These are phyloP conservation scores for Rauvolfia tetraphylla DNA, from an alignment of 257 asterid genomes.

Conservation along the genomic window DNA sequence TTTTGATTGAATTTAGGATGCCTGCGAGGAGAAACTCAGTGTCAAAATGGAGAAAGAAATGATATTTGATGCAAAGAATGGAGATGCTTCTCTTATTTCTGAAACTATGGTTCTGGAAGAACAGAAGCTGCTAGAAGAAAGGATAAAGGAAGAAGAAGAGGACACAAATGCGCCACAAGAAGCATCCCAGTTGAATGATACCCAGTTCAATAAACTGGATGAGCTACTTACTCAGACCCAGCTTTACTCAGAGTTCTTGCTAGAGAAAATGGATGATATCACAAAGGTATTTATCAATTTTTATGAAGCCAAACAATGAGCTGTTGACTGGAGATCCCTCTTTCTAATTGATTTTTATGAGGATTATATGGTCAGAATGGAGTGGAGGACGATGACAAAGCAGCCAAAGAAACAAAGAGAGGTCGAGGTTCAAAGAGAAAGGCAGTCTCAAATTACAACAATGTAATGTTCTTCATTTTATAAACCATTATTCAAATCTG, in stretches of 20 bases:
- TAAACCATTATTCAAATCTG: neutral
- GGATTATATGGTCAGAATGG: conserved; percentile 35
- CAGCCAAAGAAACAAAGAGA: conserved; percentile 36
- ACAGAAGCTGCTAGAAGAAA: conserved; percentile 45
- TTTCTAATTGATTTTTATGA: conserved; percentile 21
- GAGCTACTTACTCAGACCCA: conserved; percentile 94
- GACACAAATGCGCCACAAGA: conserved; percentile 29
- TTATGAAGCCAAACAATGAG: conserved; percentile 4
- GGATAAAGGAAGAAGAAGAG: conserved; percentile 52
- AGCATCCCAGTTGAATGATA: conserved; percentile 54
- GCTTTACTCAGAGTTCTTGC: conserved; percentile 83
- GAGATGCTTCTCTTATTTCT: conserved; percentile 39
- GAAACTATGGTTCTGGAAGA: conserved; percentile 58
- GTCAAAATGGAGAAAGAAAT: conserved; percentile 42
- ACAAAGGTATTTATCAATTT: conserved; percentile 46
- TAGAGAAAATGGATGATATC: conserved; percentile 94
- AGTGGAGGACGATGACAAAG: conserved; percentile 42
- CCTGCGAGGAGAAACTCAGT: conserved; percentile 39
- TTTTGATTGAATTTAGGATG: conserved; percentile 40
- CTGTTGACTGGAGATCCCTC: neutral
- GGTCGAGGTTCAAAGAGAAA: conserved; percentile 86
- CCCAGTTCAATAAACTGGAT: conserved; percentile 72
- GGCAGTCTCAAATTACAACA: conserved; percentile 49
- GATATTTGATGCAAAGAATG: conserved; percentile 27
- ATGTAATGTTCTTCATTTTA: conserved; percentile 33